Base-by-base conservation (phyloP, 2,329 filamentous ascomycete species). In the Stylonectria norvegica region DNA sequence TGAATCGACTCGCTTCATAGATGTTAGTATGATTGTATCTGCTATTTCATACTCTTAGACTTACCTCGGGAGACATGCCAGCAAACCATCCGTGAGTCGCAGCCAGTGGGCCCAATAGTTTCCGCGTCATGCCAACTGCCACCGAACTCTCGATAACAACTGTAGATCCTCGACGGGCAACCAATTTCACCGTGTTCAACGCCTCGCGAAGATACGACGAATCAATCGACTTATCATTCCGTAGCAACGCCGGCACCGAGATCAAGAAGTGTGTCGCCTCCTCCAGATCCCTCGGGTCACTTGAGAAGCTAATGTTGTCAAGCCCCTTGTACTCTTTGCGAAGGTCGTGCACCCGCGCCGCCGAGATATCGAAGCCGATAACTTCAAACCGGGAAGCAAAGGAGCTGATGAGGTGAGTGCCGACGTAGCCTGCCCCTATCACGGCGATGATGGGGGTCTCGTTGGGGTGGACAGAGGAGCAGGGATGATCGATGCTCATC, bases 371-470 rank as follows among this genome's bases (percentile, higher is more conserved):
- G 48, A 68, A 75, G 9, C 66, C 72, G n/a, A 75, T 52, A 14
- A 72, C 62, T 12, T 56, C 42, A 50, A 65, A 73, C n/a, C 55
- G 47, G 4, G 42, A 54, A 1, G 65, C 61, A 48, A 76, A 75
- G 4, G 58, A 61, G 20, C 57, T 52, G 34, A 72, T 65, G 5
- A 76, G 66, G 39, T 75, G 68, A 16, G 63, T 62, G 4, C 73
- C 72, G 5, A 76, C 71, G 48, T 74, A 76, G 20, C 73, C 73
- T n/a, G 75, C 68, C 5, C 73, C 73, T 17, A 76, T 67, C 14
- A 76, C 63, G 23, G 69, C 71, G 4, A 75, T 61, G 3, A 66
- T 17, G 4, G 67, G 62, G 5, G 60, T 47, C 7, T 36, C 34
- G 0, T 40, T 20, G 5, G 25, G n/a, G n/a, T 19, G 20, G 23